Percentiles rank a stretch among this genome's conserved stretches.
These are phyloP conservation scores for Neurospora hispaniola DNA, from an alignment of 495 filamentous ascomycete species.

Conservation along the genomic window DNA sequence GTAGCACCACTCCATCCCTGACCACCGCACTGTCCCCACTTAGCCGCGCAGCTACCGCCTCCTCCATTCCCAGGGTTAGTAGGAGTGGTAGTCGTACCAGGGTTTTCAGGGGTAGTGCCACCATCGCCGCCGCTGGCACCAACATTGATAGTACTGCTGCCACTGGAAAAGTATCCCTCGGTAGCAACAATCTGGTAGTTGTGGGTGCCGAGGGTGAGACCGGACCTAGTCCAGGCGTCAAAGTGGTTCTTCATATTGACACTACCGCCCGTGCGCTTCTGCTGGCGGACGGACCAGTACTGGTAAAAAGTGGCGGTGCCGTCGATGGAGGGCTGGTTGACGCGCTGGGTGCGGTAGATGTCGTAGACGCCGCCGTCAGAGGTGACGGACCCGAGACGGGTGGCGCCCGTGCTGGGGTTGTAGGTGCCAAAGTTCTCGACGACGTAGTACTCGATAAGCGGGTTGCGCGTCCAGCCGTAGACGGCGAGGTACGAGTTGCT, in stretches of 20 bases:
- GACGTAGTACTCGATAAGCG: constrained; percentile 53
- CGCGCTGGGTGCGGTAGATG: constrained; percentile 48
- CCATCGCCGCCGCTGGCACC: constrained; percentile 7
- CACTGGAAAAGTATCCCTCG: constrained; percentile 45
- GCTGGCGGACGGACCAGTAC: constrained; percentile 46
- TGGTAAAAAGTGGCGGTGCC: constrained; percentile 48
- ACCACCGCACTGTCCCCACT: constrained; percentile 42
- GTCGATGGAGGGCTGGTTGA: constrained; percentile 48
- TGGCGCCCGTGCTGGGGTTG: constrained; percentile 41
- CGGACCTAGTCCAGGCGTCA: constrained; percentile 44
- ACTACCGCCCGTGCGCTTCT: constrained; percentile 39
- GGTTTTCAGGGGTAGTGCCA: neutral
- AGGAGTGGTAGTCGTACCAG: neutral
- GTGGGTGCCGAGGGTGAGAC: constrained; percentile 42
- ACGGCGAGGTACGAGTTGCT: constrained; percentile 40
- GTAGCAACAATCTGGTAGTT: constrained; percentile 50
- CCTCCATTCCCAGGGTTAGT: constrained; percentile 2
- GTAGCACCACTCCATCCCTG: constrained; percentile 34
- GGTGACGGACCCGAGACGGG: constrained; percentile 41
- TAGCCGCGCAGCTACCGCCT: constrained; percentile 14
- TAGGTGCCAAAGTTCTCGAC: constrained; percentile 46
- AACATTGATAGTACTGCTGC: constrained; percentile 41
- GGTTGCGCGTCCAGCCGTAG: constrained; percentile 49
- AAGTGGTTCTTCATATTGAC: constrained; percentile 50
- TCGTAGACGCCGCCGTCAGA: constrained; percentile 54